A percentile compares a stretch with the other conserved stretches of the same genome.
These are phyloP conservation scores for Nicotiana rustica DNA, from an alignment of 305 asterid species.

Conservation along the genomic window DNA sequence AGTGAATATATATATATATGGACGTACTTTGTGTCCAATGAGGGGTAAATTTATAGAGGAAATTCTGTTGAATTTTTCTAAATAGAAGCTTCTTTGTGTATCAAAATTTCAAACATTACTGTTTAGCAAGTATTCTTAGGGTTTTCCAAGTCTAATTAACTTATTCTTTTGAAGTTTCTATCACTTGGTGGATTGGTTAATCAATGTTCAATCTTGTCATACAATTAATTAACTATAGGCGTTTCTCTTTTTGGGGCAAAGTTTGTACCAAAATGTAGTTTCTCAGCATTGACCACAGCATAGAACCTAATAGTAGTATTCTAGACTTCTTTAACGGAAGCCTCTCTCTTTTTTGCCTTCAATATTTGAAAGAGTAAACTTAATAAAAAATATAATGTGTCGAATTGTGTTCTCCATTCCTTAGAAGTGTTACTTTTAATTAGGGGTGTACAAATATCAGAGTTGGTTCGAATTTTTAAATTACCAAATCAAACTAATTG, in stretches of 20 bases:
- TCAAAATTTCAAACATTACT: neutral
- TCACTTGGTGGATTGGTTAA: neutral
- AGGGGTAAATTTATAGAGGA: conserved; percentile 25
- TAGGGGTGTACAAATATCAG: too few species aligned
- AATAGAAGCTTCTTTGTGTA: conserved; percentile 42
- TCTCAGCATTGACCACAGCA: neutral
- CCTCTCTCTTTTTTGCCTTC: neutral
- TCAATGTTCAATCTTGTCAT: neutral
- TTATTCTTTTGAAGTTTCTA: too few species aligned
- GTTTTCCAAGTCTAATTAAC: conserved; percentile 18
- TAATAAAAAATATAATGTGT: too few species aligned
- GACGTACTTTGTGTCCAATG: neutral
- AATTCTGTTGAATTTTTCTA: conserved; percentile 39
- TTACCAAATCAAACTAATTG: too few species aligned
- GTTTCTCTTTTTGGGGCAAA: conserved; percentile 17
- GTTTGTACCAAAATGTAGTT: conserved; percentile 4
- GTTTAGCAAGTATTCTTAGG: neutral
- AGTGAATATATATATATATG: neutral
- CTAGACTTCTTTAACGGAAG: neutral
- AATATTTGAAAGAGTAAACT: too few species aligned
- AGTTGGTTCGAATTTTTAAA: too few species aligned
- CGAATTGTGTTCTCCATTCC: too few species aligned
- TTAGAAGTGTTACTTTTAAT: neutral
- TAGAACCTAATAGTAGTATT: conserved; percentile 10
- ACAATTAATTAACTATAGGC: neutral